phyloP scores from a whole-genome alignment of 2,329 filamentous ascomycete genomes.

The Coniochaeta prunicola region DNA sequence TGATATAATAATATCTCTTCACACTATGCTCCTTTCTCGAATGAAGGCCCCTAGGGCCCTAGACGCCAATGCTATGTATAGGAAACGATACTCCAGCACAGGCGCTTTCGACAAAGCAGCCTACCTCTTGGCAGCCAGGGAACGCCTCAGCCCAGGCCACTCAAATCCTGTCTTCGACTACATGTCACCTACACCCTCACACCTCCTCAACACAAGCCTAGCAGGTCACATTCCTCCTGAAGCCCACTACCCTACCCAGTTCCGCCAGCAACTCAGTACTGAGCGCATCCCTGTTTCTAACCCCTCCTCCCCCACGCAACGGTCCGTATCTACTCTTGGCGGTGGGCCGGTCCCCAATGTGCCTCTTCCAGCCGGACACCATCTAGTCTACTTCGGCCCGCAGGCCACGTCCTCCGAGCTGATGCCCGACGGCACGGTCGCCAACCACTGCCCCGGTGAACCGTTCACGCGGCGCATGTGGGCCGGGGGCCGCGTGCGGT shows the following conservation, averaged over 20 bases:
- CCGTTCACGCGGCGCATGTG: constrained; percentile 76
- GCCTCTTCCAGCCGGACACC: constrained; percentile 59
- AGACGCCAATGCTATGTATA: background rate
- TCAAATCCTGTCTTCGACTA: constrained; percentile 28
- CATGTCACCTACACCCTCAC: constrained; percentile 51
- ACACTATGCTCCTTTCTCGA: background rate
- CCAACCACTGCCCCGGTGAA: constrained; percentile 64
- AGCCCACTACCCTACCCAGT: background rate
- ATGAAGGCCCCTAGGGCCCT: background rate
- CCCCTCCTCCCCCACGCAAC: background rate
- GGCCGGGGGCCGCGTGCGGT: constrained; percentile 70
- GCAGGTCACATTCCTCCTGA: constrained; percentile 15
- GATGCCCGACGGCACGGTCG: constrained; percentile 78
- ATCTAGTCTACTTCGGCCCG: constrained; percentile 82
- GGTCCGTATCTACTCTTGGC: background rate
- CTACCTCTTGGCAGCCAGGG: background rate
- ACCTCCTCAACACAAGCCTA: constrained; percentile 59
- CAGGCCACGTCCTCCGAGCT: constrained; percentile 54
- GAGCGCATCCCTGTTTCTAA: background rate
- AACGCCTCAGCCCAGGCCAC: background rate
- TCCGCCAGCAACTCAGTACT: background rate
- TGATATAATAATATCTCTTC: background rate
- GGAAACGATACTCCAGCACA: background rate
- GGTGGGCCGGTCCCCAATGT: background rate
- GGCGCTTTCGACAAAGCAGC: background rate